Base-by-base conservation (phyloP, 1,284 basidiomycete genomes). In the Apiotrichum veenhuisii region DNA sequence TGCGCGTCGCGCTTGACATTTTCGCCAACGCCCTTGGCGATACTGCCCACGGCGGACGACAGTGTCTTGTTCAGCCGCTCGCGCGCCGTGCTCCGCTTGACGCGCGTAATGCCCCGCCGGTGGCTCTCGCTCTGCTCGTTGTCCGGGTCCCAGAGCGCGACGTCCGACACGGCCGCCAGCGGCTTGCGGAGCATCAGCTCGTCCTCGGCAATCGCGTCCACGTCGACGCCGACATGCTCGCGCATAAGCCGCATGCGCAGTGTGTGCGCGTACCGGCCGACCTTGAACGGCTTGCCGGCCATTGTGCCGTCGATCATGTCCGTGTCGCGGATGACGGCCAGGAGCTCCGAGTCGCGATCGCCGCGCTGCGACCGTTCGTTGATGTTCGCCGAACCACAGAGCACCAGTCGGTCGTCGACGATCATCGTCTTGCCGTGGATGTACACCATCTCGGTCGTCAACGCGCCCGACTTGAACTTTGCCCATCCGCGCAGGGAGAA, bases 341-440 rank as follows among this genome's bases (percentile, higher is more conserved):
- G 90, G 22, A 98, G 78, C 73, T 99, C 95, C 7, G 94, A 97
- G 76, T 99, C 95, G 43, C 96, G 87, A 75, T 98, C 95, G 38
- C 95, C 95, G 23, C 91, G 83, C 74, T 93, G 91, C 33, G 91
- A 95, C 34, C 95, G 85, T 76, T 99, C 95, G 72, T 99, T 98
- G 81, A 98, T 95, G 74, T 98, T 98, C 20, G 95, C 95, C 57
- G 93, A 96, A n/a, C 95, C 95, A 66, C 97, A 97, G 64, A 98
- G 91, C n/a, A 87, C 94, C 43, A 96, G 81, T 34, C 76, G 87
- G 71, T 99, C 95, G 73, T 98, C 96, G 12, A 98, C 92, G 54
- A 98, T 87, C 80, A 95, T 94, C 27, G 75, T 77, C 62, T 92
- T 92, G 51, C 83, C 89, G 72, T 94, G 91, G 60, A 94, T 91